Evolutionary conservation across 441 rosid species (phyloP), one percentile per base, ranked within the genome.

Genomic region (Pelargonium fulgidum): DNA sequence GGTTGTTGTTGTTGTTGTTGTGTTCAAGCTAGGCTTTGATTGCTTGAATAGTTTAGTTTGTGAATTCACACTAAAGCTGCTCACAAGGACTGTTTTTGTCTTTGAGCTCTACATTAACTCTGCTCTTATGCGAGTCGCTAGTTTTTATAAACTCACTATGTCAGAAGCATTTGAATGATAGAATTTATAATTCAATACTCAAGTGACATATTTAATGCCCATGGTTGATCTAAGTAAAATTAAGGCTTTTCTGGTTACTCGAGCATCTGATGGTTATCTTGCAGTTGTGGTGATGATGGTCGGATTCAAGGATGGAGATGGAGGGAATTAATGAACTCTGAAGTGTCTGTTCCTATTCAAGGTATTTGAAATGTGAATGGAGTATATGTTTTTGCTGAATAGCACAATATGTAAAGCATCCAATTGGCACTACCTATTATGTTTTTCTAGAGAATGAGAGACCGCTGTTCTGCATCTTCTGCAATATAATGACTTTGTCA

Each of bases 241-340:
- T 61, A 4, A 36, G 12, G 20, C 45, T 13, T 64, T 64, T 29
- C 3, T 5, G 29, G 8, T 41, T 7, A 42, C 52, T 36, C 2
- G 17, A 17, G 11, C 56, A 3, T 41, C 6, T 0, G 56, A 56
- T 36, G 47, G 3, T 70, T 69, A 62, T 65, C 17, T 13, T 84
- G 76, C 70, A 93, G 99, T 69, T 91, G 97, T 77, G 97, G 97
- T 54, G 99, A 93, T 74, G 97, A 93, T 84, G 99, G 99, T 24
- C 79, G 86, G 75, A 85, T 93, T 70, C 74, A 85, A 13, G 99
- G 99, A 72, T 93, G 99, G 97, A 84, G 75, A 56, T 91, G 99
- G 99, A 86, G 75, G 64, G 90, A 88, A 64, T 75, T 85, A 74
- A 2, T 36, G 3, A 78, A 79, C 68, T 76, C 84, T 7, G 84